Conservation (phyloP, 2,329 filamentous ascomycete genomes). For the Fusarium nelsonii region DNA sequence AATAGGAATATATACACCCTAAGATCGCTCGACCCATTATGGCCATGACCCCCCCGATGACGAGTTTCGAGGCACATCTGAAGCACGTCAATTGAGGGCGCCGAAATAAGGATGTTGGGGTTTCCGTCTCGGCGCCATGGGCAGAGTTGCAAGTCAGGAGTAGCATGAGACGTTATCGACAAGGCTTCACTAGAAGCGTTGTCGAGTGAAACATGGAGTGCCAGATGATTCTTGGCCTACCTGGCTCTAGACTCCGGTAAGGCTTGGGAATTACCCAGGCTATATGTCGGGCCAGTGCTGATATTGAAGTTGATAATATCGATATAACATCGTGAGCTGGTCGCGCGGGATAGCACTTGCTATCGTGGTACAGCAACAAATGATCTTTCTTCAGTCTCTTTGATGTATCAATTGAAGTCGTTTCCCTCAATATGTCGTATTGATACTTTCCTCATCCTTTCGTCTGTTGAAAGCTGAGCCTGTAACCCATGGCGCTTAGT, state of each 20-base stretch:
- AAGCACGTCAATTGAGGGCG: conserved; percentile 36
- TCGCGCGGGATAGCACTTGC: not conserved
- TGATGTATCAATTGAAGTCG: not conserved
- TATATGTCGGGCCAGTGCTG: conserved; percentile 17
- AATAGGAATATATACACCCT: conserved; percentile 49
- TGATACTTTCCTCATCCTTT: not conserved
- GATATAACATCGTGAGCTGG: not conserved
- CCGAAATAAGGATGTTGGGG: conserved; percentile 38
- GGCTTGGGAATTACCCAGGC: conserved; percentile 21
- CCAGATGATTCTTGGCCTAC: conserved; percentile 22
- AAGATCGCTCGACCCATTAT: not conserved
- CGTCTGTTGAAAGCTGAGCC: not conserved
- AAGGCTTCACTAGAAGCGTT: conserved; percentile 22
- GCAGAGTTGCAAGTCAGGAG: conserved; percentile 26
- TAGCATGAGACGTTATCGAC: conserved; percentile 34
- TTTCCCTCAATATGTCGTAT: too few species aligned
- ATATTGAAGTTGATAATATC: not conserved
- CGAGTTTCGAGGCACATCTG: conserved; percentile 45
- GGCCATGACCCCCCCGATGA: conserved; percentile 15
- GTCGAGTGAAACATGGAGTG: conserved; percentile 35
- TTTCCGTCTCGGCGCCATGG: conserved; percentile 41
- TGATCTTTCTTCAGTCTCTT: not conserved
- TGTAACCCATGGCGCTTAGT: conserved; percentile 26
- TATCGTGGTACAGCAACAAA: not conserved
- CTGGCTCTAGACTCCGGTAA: conserved; percentile 19